phyloP scores from a whole-genome alignment of 805 yeast genomes.

The Pichia insulana region DNA sequence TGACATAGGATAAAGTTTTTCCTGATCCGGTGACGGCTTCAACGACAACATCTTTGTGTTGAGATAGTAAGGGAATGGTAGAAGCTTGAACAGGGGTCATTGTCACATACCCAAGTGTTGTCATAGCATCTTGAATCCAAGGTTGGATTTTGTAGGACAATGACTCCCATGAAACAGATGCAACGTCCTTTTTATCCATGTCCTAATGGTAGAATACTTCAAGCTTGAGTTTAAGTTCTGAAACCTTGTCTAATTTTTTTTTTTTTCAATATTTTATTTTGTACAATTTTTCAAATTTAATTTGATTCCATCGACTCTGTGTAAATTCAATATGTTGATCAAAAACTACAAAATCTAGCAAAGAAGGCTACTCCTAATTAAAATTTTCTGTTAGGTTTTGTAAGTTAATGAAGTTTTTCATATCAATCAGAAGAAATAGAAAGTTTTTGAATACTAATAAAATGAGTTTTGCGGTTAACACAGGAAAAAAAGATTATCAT shows the following conservation, averaged over 20 bases:
- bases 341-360: too few species aligned
- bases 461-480: not conserved
- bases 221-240: not conserved
- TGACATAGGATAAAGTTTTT: conserved; percentile 84
- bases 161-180: conserved; percentile 55
- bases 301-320: too few species aligned
- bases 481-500: conserved; percentile 32
- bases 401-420: not conserved
- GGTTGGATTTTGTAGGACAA: conserved; percentile 47
- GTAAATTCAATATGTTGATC: too few species aligned
- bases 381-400: too few species aligned
- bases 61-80: conserved; percentile 73
- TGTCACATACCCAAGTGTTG: conserved; percentile 61
- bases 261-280: too few species aligned
- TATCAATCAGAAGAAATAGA: conserved; percentile 2
- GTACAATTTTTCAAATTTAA: too few species aligned
- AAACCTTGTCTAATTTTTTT: not conserved
- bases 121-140: conserved; percentile 65
- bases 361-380: too few species aligned
- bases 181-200: conserved; percentile 14
- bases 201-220: too few species aligned
- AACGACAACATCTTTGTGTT: conserved; percentile 89
- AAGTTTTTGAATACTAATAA: not conserved
- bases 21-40: conserved; percentile 98
- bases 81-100: conserved; percentile 99